Percentiles rank a stretch among this genome's conserved stretches.
phyloP scores from a whole-genome alignment of 371 early-diverging fungal genomes.

The Lichtheimia corymbifera region DNA sequence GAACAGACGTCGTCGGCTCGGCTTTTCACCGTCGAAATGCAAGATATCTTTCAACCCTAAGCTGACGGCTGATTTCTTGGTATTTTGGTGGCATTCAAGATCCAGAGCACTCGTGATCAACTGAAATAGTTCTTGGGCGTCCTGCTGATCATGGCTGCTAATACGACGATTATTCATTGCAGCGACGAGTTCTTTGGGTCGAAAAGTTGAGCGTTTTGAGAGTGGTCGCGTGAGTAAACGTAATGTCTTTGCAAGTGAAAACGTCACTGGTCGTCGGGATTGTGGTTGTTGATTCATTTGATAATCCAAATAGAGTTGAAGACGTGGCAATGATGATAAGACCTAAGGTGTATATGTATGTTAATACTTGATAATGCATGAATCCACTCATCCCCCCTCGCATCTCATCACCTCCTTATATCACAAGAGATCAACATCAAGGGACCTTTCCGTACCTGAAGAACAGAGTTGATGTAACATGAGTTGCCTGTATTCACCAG shows the following conservation, averaged over 20 bases:
- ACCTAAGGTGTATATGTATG: conserved; percentile 31
- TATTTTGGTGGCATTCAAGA: conserved; percentile 22
- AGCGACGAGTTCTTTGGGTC: conserved; percentile 31
- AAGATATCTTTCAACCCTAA: conserved; percentile 2
- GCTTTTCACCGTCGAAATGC: too few relatives aligned
- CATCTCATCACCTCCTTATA: too few relatives aligned
- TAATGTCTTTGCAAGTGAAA: conserved; percentile 36
- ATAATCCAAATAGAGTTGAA: conserved; percentile 33
- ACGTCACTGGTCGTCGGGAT: conserved; percentile 24
- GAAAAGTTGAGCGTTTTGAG: conserved; percentile 24
- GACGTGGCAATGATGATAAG: conserved; percentile 42
- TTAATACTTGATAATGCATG: neutral
- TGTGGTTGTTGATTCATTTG: conserved; percentile 10
- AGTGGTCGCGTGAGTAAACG: conserved; percentile 30
- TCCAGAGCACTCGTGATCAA: conserved; percentile 73
- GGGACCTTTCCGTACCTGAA: conserved; percentile 64
- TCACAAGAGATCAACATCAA: too few relatives aligned
- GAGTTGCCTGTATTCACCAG: conserved; percentile 91
- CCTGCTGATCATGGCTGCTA: conserved; percentile 79
- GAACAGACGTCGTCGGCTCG: neutral
- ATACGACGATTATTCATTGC: conserved; percentile 37
- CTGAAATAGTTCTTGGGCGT: conserved; percentile 93
- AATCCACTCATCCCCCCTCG: neutral
- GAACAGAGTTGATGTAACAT: conserved; percentile 90
- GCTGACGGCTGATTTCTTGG: neutral